These are phyloP conservation scores for Anastatica hierochuntica DNA, from an alignment of 345 rosid genomes.

Conservation along the genomic window DNA sequence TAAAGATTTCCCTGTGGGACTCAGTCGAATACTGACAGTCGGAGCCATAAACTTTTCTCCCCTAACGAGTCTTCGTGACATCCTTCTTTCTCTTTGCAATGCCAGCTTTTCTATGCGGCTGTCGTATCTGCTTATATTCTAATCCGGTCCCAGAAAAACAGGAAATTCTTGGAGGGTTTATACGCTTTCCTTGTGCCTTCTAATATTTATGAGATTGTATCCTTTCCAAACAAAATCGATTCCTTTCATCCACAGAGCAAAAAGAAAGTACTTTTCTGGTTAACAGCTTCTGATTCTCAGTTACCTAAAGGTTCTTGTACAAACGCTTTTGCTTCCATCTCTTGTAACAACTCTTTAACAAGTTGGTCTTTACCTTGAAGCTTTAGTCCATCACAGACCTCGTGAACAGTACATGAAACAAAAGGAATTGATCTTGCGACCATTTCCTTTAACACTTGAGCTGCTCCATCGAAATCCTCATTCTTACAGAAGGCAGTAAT, in stretches of 20 bases:
- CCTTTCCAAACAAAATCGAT: conserved; percentile 13
- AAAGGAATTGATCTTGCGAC: conserved; percentile 21
- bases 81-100: too few relatives aligned
- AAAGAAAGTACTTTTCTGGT: too few relatives aligned
- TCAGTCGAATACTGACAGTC: too few relatives aligned
- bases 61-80: too few relatives aligned
- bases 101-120: too few relatives aligned
- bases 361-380: conserved; percentile 41
- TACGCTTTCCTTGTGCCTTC: conserved; percentile 10
- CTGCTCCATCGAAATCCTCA: conserved; percentile 63
- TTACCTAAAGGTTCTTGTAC: conserved; percentile 5
- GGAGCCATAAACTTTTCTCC: conserved; percentile 1
- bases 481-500: conserved; percentile 42
- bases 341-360: conserved; percentile 30
- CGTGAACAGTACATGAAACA: conserved; percentile 22
- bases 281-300: too few relatives aligned
- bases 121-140: too few relatives aligned
- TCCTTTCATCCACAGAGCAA: too few relatives aligned
- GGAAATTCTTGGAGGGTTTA: too few relatives aligned
- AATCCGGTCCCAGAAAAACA: too few relatives aligned
- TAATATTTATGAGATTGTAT: conserved; percentile 7
- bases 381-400: conserved; percentile 41
- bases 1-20: too few relatives aligned
- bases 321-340: conserved; percentile 29
- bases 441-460: conserved; percentile 50